These are phyloP conservation scores for Tolypocladium ovalisporum DNA, from an alignment of 2,329 filamentous ascomycete genomes.

Conservation along the genomic window DNA sequence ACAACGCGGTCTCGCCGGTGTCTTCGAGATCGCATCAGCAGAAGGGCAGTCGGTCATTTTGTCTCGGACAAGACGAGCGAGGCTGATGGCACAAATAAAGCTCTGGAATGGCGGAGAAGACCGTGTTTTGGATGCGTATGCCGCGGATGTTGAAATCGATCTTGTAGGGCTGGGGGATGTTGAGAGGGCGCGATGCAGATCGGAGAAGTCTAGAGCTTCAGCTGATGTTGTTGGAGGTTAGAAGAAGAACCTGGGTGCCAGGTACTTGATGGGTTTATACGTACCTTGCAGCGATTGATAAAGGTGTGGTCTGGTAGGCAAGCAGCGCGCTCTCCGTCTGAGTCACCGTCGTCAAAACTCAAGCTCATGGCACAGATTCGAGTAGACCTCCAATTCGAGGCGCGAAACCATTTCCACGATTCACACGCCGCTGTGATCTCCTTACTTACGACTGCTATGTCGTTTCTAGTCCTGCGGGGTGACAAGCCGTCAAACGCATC, in stretches of 20 bases:
- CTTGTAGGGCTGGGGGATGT: not conserved
- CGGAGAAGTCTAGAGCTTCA: not conserved
- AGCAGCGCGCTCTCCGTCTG: no score
- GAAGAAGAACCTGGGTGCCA: no score
- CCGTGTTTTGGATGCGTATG: not conserved
- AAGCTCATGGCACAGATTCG: not conserved
- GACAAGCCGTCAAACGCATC: not conserved
- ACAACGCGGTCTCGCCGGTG: not conserved
- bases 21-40: not conserved
- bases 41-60: not conserved
- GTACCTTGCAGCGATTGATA: no score
- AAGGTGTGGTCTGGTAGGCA: no score
- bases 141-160: not conserved
- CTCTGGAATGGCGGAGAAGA: not conserved
- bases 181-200: not conserved
- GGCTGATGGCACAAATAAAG: not conserved
- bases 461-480: no score
- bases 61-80: not conserved
- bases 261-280: no score
- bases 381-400: not conserved
- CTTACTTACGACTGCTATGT: not conserved
- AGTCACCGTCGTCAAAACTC: not conserved
- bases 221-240: not conserved
- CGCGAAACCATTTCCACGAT: not conserved
- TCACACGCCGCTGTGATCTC: no score